Evolutionary conservation across 1,284 basidiomycete genomes (phyloP), one percentile per base, ranked within the genome.

Genomic region (Cryptococcus hybrid): DNA sequence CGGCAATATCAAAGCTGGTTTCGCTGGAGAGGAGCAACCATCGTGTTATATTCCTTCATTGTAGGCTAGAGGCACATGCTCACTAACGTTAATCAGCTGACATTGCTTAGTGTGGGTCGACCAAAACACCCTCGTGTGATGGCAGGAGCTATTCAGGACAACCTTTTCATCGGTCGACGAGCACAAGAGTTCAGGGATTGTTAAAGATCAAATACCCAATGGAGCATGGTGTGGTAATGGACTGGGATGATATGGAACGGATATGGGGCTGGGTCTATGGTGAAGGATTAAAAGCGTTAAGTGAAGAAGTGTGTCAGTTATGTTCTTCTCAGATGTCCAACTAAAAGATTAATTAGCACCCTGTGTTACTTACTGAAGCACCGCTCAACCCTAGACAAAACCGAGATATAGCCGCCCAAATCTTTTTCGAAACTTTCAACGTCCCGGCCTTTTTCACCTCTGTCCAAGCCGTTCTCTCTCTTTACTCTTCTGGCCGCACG

Each of bases 361-460:
- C 96, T 39, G 96, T 99, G 37, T 80, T 96, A 56, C 80, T 97
- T 55, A 96, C 93, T 13, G 93, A 97, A 80, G 93, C 93, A 47
- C 94, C 94, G 2, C 81, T 97, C 56, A 98, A 98, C 77, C 94
- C 94, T 59, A 85, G 92, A 66, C 88, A 86, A 71, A 97, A 98
- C 78, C 86, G 94, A 62, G 94, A 97, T 75, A 84, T 92, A 50
- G 92, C 94, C 15, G 94, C 94, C 7, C 93, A 97, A 78, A 95
- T 97, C 80, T 96, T 98, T 79, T 98, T 97, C 78, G 94, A 98
- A 74, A 97, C 94, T 3, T 97, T 97, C 85, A 99, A 99, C 76
- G 96, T 99, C 15, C 96, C 96, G 18, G 96, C 96, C 7, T 81
- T 99, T 60, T 99, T 93, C 80, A 95, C 90, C 13, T 94, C 91